phyloP scores from a whole-genome alignment of 2,329 filamentous ascomycete species.

The Dactylella cylindrospora region DNA sequence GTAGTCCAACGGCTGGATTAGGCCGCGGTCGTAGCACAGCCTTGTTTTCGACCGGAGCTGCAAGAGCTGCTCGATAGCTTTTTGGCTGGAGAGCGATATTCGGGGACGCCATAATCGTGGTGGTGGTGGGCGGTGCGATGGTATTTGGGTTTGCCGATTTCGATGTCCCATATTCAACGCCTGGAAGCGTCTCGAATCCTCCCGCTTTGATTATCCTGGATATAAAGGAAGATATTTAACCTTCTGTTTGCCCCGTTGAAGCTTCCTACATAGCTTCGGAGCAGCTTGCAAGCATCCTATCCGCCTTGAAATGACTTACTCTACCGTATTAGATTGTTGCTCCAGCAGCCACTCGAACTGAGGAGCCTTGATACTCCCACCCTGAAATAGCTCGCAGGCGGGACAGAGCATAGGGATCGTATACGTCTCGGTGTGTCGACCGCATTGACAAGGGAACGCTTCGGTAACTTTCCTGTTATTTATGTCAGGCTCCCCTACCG shows the following conservation, averaged over 20 bases:
- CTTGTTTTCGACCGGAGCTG: too few species aligned
- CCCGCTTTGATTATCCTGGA: too few species aligned
- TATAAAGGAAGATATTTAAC: too few species aligned
- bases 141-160: background rate
- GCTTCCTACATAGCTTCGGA: background rate
- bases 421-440: conserved; percentile 5
- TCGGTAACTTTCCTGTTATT: background rate
- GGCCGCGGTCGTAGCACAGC: too few species aligned
- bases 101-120: too few species aligned
- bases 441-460: conserved; percentile 5
- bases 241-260: too few species aligned
- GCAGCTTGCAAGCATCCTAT: background rate
- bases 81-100: too few species aligned
- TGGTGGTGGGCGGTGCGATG: background rate
- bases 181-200: background rate
- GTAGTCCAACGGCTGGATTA: too few species aligned
- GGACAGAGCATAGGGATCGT: conserved; percentile 21
- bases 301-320: background rate
- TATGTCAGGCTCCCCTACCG: conserved; percentile 25
- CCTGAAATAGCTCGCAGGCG: conserved; percentile 15
- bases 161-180: background rate
- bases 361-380: conserved; percentile 6
- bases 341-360: conserved; percentile 31
- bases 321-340: conserved; percentile 29
- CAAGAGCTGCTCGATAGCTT: too few species aligned